These are phyloP conservation scores for Coemansia sp. DNA, from an alignment of 192 early-diverging fungal species.

Conservation along the genomic window DNA sequence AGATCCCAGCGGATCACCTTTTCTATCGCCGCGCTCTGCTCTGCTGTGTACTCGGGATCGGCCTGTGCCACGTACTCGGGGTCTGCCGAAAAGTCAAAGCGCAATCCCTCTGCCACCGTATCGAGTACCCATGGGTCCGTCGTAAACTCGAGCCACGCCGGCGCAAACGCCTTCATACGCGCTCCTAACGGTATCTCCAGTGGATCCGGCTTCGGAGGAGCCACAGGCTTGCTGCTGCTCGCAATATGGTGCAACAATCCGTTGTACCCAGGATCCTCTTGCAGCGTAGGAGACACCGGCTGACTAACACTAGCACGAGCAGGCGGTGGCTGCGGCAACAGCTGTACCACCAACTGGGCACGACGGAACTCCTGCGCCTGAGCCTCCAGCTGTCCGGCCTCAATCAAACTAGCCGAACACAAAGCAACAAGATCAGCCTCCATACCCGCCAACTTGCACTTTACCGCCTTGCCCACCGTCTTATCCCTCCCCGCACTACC, in stretches of 20 bases:
- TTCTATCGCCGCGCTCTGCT: conserved; percentile 50
- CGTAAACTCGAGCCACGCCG: conserved; percentile 23
- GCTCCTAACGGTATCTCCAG: conserved; percentile 45
- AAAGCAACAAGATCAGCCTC: conserved; percentile 29
- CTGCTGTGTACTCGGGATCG: conserved; percentile 35
- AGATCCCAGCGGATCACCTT: conserved; percentile 55
- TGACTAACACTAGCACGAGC: background rate
- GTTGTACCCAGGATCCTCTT: conserved; percentile 4
- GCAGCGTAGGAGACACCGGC: background rate
- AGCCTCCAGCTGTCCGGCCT: conserved; percentile 47
- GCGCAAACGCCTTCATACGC: conserved; percentile 31
- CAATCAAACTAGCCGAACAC: conserved; percentile 43
- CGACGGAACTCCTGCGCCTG: conserved; percentile 31
- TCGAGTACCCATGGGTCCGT: conserved; percentile 34
- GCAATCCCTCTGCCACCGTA: conserved; percentile 35
- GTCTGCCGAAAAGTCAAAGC: conserved; percentile 32
- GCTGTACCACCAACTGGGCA: background rate
- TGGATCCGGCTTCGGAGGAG: background rate
- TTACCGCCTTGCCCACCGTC: conserved; percentile 5
- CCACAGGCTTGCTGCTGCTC: background rate
- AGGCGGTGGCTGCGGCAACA: no score
- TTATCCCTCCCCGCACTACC: conserved; percentile 14
- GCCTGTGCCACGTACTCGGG: conserved; percentile 20
- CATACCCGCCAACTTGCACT: conserved; percentile 8
- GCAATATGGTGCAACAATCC: background rate